These are phyloP conservation scores for Pyrenophora teres DNA, from an alignment of 2,329 filamentous ascomycete species.

Conservation along the genomic window DNA sequence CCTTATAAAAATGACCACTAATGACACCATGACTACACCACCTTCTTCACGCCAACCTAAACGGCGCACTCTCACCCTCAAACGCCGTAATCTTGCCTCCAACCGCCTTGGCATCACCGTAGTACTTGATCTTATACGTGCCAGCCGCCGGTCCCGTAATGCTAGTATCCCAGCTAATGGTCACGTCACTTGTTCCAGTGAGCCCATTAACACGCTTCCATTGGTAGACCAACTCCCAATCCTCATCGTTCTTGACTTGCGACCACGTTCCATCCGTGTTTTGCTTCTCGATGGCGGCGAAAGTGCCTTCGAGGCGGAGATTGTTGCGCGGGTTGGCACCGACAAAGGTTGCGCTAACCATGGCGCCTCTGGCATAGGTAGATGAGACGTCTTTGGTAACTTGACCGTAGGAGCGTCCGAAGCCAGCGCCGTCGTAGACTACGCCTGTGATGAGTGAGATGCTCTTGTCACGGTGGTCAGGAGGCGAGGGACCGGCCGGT, in stretches of 20 bases:
- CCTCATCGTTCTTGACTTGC: conserved; percentile 70
- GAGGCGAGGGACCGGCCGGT: conserved; percentile 66
- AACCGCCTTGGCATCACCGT: conserved; percentile 76
- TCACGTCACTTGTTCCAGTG: conserved; percentile 77
- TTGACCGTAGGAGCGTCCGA: conserved; percentile 72
- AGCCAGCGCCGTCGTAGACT: conserved; percentile 69
- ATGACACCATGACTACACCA: no score
- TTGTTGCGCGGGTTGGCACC: conserved; percentile 92
- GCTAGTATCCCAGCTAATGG: conserved; percentile 75
- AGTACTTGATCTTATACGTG: conserved; percentile 80
- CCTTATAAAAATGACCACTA: no score
- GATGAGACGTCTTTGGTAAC: conserved; percentile 61
- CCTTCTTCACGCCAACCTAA: conserved; percentile 13
- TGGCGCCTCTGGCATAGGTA: conserved; percentile 64
- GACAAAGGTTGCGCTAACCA: conserved; percentile 72
- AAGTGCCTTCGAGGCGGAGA: conserved; percentile 77
- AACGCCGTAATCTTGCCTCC: conserved; percentile 69
- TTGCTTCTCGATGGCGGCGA: conserved; percentile 72
- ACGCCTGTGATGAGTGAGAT: conserved; percentile 81
- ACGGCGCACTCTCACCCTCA: conserved; percentile 33
- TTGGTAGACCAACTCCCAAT: conserved; percentile 81
- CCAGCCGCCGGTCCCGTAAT: conserved; percentile 58
- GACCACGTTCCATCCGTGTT: conserved; percentile 62
- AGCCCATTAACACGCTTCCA: conserved; percentile 76
- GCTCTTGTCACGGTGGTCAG: conserved; percentile 76